Conservation (phyloP, 345 rosid genomes). For the Noccaea caerulescens region DNA sequence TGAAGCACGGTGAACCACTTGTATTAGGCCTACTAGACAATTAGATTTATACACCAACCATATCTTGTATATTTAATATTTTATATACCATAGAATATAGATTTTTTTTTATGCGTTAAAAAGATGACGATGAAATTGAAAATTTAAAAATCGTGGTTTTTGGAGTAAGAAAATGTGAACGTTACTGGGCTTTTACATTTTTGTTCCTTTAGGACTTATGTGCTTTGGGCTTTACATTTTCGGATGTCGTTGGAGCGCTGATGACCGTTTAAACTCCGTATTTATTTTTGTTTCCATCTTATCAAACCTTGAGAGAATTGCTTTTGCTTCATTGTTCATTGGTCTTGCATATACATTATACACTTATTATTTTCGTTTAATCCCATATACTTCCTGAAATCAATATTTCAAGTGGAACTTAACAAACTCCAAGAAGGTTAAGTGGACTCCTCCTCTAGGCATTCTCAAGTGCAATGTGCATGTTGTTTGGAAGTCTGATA, state of each 20-base stretch:
- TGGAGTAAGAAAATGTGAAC: not conserved
- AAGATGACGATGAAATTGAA: not conserved
- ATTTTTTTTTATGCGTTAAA: not conserved
- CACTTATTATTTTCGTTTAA: too few relatives aligned
- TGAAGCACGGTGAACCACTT: constrained; percentile 15
- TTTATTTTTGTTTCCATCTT: not conserved
- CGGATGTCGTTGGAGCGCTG: not conserved
- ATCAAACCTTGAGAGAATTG: not conserved
- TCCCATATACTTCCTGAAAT: not conserved
- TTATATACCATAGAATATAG: not conserved
- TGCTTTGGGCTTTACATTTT: not conserved
- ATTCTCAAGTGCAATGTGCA: too few relatives aligned
- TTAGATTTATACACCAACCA: not conserved
- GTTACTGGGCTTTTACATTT: not conserved
- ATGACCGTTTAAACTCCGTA: not conserved
- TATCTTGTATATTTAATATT: not conserved
- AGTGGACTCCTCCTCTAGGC: too few relatives aligned
- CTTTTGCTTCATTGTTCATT: not conserved
- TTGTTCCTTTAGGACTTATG: not conserved
- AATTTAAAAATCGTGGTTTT: not conserved
- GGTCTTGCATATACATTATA: not conserved
- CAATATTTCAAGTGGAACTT: not conserved
- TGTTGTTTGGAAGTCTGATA: too few relatives aligned
- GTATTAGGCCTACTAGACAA: constrained; percentile 17
- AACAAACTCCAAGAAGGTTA: not conserved